Evolutionary conservation across 306 rosid genomes (phyloP).

Genomic region (Trifolium repens): DNA sequence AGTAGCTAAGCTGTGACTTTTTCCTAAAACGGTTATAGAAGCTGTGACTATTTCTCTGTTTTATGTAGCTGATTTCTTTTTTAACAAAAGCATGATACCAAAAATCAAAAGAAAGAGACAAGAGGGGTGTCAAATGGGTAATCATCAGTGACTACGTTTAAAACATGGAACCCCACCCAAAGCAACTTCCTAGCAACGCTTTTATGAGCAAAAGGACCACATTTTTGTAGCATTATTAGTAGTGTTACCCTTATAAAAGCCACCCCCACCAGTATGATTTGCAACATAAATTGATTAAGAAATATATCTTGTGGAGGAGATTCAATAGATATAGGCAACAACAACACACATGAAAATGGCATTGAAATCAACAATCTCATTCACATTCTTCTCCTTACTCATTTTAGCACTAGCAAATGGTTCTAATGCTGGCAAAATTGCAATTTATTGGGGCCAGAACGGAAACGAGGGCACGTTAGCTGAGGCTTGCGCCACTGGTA

Average conservation of each 20-base stretch:
- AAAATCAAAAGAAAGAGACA: conserved; percentile 13
- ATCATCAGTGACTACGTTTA: conserved; percentile 23
- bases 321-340: conserved; percentile 1
- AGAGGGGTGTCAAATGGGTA: conserved; percentile 14
- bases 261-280: conserved; percentile 20
- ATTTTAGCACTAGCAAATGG: conserved; percentile 37
- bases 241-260: conserved; percentile 36
- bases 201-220: neutral
- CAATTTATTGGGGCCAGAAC: conserved; percentile 53
- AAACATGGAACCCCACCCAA: conserved; percentile 4
- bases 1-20: too few species aligned
- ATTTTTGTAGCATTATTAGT: neutral
- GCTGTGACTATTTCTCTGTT: neutral
- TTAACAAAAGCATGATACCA: neutral
- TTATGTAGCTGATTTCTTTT: neutral
- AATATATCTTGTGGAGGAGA: neutral
- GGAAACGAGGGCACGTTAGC: conserved; percentile 45
- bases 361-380: conserved; percentile 23
- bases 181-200: conserved; percentile 39
- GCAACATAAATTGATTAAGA: neutral
- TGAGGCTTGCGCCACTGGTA: conserved; percentile 43
- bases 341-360: conserved; percentile 26
- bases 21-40: too few species aligned
- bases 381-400: conserved; percentile 33
- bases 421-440: conserved; percentile 42